phyloP scores from a whole-genome alignment of 352 stramenopile species.

The Pythium aristosporum region DNA sequence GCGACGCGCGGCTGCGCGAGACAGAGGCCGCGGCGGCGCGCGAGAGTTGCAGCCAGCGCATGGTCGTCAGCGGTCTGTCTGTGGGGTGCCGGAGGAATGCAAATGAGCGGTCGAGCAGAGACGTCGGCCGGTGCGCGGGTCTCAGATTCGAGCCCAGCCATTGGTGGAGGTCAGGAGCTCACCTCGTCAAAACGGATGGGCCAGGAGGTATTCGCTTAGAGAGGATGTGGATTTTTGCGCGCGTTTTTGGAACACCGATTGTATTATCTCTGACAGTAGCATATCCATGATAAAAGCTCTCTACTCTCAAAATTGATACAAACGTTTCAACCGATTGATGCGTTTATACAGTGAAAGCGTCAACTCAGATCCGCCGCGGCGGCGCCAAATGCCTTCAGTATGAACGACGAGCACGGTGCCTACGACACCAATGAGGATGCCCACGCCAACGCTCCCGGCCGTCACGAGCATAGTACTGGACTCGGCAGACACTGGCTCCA shows the following conservation, averaged over 20 bases:
- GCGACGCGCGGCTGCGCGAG: constrained; percentile 24
- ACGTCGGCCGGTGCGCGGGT: constrained; percentile 11
- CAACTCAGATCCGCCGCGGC: constrained; percentile 16
- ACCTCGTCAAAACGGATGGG: constrained; percentile 19
- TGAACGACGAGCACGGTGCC: constrained; percentile 6
- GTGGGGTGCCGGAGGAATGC: background rate
- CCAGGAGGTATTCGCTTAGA: background rate
- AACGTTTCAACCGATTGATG: background rate
- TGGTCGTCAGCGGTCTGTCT: constrained; percentile 14
- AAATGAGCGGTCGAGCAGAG: constrained; percentile 5
- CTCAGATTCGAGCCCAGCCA: constrained; percentile 24
- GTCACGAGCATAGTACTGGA: too few species aligned
- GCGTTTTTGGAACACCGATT: constrained; percentile 4
- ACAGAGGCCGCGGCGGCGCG: constrained; percentile 29
- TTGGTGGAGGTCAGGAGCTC: constrained; percentile 26
- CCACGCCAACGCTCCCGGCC: background rate
- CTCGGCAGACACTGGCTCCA: too few species aligned
- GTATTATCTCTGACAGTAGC: background rate
- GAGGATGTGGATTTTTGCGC: background rate
- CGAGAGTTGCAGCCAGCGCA: constrained; percentile 64
- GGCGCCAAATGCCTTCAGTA: background rate
- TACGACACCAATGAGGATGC: constrained; percentile 5
- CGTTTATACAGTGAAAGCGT: constrained; percentile 3
- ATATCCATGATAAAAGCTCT: background rate
- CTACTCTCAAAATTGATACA: background rate